These are phyloP conservation scores for Pichia pseudocactophila DNA, from an alignment of 805 yeast genomes.

Conservation along the genomic window DNA sequence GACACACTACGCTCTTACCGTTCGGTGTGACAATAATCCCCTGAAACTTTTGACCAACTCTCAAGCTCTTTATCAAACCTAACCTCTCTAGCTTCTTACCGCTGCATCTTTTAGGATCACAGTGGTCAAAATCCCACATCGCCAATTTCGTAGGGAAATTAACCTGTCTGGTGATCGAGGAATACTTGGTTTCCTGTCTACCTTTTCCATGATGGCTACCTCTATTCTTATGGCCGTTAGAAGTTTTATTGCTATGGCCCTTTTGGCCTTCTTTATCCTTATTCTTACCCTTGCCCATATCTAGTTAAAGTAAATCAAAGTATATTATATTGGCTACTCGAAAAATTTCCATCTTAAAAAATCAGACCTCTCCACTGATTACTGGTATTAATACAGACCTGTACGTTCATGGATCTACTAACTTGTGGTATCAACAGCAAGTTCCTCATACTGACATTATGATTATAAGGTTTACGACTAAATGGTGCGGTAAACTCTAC, in stretches of 20 bases:
- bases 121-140: constrained; percentile 99
- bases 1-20: constrained; percentile 85
- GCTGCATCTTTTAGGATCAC: constrained; percentile 95
- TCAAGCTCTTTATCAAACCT: constrained; percentile 67
- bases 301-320: too few relatives aligned
- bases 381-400: too few relatives aligned
- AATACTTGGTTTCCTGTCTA: constrained; percentile 23
- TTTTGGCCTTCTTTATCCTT: constrained; percentile 33
- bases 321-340: too few relatives aligned
- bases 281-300: constrained; percentile 47
- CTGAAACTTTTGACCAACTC: constrained; percentile 89
- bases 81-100: constrained; percentile 89
- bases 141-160: constrained; percentile 80
- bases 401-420: too few relatives aligned
- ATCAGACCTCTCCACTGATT: too few relatives aligned
- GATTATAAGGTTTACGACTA: too few relatives aligned
- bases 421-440: too few relatives aligned
- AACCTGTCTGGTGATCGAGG: constrained; percentile 12
- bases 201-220: constrained; percentile 38
- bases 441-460: too few relatives aligned
- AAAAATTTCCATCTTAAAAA: too few relatives aligned
- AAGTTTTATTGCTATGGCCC: constrained; percentile 28
- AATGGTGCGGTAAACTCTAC: too few relatives aligned
- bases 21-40: constrained; percentile 92
- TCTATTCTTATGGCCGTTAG: constrained; percentile 48